Evolutionary conservation across 1,284 basidiomycete species (phyloP).

Genomic region (Crucibulum parvulum): DNA sequence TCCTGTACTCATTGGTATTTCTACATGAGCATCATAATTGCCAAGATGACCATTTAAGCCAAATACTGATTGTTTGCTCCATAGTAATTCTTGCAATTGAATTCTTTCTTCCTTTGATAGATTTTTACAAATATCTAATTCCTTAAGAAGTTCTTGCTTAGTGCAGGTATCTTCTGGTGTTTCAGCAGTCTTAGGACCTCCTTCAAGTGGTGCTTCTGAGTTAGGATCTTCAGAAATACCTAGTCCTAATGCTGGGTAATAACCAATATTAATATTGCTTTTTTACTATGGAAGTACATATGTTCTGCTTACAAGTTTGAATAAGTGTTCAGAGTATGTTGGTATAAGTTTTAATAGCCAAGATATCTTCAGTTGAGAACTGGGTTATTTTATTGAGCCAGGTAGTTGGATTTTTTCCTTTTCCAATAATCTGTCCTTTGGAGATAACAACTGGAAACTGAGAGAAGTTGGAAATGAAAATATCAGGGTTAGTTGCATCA

Average conservation of each 20-base stretch:
- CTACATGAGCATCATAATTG: conserved; percentile 11
- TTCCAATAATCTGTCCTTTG: not conserved
- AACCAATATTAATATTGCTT: too few relatives aligned
- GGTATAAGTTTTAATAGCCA: not conserved
- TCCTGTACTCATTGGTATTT: conserved; percentile 21
- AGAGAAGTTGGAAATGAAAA: conserved; percentile 1
- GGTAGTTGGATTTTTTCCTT: not conserved
- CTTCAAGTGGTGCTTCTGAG: too few relatives aligned
- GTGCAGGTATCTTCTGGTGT: not conserved
- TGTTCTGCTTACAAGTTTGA: too few relatives aligned
- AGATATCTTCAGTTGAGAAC: not conserved
- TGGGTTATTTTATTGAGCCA: not conserved
- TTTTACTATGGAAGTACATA: too few relatives aligned
- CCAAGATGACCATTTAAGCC: conserved; percentile 10
- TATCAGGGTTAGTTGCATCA: not conserved
- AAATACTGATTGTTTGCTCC: not conserved
- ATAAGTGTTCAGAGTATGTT: not conserved
- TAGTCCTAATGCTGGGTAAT: too few relatives aligned
- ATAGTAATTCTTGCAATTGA: not conserved
- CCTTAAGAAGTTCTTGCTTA: not conserved
- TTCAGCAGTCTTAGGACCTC: too few relatives aligned
- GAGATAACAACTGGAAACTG: not conserved
- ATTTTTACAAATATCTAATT: not conserved
- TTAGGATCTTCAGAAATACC: too few relatives aligned
- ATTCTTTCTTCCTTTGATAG: not conserved